phyloP scores from a whole-genome alignment of 805 yeast genomes.

The Metschnikowia drakensbergensis region DNA sequence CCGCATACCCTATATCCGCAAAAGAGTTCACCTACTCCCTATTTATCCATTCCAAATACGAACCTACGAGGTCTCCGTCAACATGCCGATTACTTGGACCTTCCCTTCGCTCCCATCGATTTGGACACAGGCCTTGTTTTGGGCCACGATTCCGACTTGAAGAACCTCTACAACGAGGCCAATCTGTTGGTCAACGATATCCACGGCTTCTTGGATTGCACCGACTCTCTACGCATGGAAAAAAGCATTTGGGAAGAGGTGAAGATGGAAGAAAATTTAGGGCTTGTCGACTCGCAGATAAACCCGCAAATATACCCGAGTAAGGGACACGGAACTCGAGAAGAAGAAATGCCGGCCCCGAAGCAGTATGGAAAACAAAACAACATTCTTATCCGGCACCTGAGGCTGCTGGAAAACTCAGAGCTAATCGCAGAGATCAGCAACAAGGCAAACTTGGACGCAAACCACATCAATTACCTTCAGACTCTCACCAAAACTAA shows the following conservation, averaged over 20 bases:
- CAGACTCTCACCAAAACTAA: constrained; percentile 26
- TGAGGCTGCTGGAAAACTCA: constrained; percentile 18
- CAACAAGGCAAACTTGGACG: constrained; percentile 22
- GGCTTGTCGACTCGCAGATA: no score
- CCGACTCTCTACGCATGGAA: neutral
- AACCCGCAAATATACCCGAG: neutral
- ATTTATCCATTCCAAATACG: neutral
- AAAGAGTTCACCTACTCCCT: no score
- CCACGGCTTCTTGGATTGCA: constrained; percentile 16
- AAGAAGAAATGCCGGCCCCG: neutral
- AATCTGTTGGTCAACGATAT: constrained; percentile 32
- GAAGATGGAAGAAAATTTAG: constrained; percentile 4
- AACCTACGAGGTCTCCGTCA: neutral
- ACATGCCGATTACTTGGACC: neutral
- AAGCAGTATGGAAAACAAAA: neutral
- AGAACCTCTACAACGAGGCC: constrained; percentile 32
- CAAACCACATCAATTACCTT: constrained; percentile 32
- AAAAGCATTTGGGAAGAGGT: constrained; percentile 10
- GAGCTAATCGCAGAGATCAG: constrained; percentile 26
- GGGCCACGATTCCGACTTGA: constrained; percentile 13
- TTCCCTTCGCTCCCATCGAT: neutral
- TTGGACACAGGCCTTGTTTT: neutral
- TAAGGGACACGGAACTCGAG: no score
- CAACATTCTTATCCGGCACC: neutral
- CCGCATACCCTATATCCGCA: neutral